Conservation (phyloP, 805 yeast genomes). For the Saccharomycopsis babjevae region DNA sequence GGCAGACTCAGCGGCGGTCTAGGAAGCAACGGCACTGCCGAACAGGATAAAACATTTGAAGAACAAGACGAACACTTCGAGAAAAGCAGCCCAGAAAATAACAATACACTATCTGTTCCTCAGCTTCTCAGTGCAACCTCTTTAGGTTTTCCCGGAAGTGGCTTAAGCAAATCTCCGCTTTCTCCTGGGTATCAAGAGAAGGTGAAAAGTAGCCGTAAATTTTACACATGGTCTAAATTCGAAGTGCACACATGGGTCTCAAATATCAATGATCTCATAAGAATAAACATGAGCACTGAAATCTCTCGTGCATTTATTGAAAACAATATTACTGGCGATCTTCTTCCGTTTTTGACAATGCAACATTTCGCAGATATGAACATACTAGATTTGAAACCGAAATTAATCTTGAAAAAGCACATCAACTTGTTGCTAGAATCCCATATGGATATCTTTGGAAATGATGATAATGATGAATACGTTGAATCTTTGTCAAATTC, state of each 20-base stretch:
- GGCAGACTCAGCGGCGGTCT: not conserved
- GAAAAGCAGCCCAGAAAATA: not conserved
- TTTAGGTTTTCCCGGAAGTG: not conserved
- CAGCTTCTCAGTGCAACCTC: slow-evolving; percentile 1
- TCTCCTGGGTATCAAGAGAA: slow-evolving; percentile 16
- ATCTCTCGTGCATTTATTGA: slow-evolving; percentile 15
- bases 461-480: not conserved
- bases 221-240: slow-evolving; percentile 17
- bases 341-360: slow-evolving; percentile 14
- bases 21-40: not conserved
- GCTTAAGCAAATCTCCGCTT: slow-evolving; percentile 5
- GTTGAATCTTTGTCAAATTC: not conserved
- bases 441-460: not conserved
- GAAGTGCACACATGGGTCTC: slow-evolving; percentile 19
- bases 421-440: slow-evolving; percentile 7
- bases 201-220: slow-evolving; percentile 9
- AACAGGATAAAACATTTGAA: not conserved
- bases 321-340: slow-evolving; percentile 17
- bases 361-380: slow-evolving; percentile 16
- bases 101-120: not conserved
- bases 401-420: slow-evolving; percentile 14
- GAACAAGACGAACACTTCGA: not conserved
- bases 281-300: slow-evolving; percentile 15
- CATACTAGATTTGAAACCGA: slow-evolving; percentile 12
- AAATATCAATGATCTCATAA: slow-evolving; percentile 13